Percentiles rank a stretch among this genome's conserved stretches.
Evolutionary conservation across 768 basidiomycete genomes (phyloP).

Genomic region (Pisolithus albus): DNA sequence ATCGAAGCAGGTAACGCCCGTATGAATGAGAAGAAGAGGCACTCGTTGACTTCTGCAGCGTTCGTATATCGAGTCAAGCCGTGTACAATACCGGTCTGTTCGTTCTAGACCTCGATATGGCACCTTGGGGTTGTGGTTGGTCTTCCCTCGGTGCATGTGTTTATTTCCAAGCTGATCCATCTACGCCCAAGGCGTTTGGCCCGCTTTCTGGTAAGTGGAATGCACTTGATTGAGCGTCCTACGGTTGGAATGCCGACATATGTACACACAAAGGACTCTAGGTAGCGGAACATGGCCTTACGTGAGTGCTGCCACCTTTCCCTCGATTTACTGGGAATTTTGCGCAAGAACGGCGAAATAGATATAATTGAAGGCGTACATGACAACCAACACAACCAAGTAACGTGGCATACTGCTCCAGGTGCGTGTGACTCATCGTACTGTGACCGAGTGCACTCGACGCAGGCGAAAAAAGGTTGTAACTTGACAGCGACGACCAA

Average conservation of each 20-base stretch:
- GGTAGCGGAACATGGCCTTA: conserved; percentile 57
- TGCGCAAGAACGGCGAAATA: conserved; percentile 62
- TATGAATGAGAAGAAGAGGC: conserved; percentile 1
- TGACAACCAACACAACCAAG: conserved; percentile 78
- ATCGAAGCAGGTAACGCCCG: conserved; percentile 49
- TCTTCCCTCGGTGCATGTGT: not conserved
- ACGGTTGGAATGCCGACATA: not conserved
- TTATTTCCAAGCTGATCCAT: not conserved
- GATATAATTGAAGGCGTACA: conserved; percentile 84
- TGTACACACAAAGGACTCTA: conserved; percentile 19
- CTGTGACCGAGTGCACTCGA: not conserved
- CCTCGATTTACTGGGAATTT: conserved; percentile 4
- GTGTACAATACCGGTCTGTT: conserved; percentile 74
- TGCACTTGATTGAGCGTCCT: not conserved
- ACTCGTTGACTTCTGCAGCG: conserved; percentile 34
- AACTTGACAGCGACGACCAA: conserved; percentile 44
- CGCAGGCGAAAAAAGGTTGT: conserved; percentile 40
- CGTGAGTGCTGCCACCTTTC: conserved; percentile 33
- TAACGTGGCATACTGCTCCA: conserved; percentile 70
- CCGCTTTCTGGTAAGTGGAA: conserved; percentile 60
- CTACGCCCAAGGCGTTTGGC: conserved; percentile 59
- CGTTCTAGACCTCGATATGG: conserved; percentile 74
- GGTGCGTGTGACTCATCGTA: conserved; percentile 29
- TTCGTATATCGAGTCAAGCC: conserved; percentile 65
- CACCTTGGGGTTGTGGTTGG: conserved; percentile 83